Conservation (phyloP, 495 filamentous ascomycete species). For the Cudoniella acicularis region DNA sequence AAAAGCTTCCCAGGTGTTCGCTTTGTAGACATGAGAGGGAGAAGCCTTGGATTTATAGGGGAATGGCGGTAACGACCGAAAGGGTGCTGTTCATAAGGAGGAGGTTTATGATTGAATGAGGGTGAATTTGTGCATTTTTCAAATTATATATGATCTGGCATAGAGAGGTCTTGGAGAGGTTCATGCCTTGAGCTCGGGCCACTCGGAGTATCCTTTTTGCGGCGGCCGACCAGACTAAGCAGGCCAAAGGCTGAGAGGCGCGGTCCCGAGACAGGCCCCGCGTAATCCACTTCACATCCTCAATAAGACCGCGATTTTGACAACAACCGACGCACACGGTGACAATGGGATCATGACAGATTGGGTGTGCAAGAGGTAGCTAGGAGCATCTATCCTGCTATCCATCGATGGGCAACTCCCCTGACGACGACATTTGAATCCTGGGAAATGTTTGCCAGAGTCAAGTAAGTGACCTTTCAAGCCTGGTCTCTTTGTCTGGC, state of each 20-base stretch:
- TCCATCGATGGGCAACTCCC: conserved; percentile 15
- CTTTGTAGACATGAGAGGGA: neutral
- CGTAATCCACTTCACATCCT: conserved; percentile 7
- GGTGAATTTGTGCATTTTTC: neutral
- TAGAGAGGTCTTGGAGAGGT: no score
- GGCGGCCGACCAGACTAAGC: neutral
- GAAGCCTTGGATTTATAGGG: neutral
- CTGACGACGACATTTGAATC: conserved; percentile 17
- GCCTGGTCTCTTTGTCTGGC: neutral
- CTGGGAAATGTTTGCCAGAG: conserved; percentile 34
- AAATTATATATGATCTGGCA: no score
- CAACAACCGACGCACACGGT: neutral
- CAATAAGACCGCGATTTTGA: neutral
- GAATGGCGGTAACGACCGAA: neutral
- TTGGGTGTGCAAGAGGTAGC: neutral
- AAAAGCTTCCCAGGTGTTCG: neutral
- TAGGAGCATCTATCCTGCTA: neutral
- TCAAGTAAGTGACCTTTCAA: conserved; percentile 29
- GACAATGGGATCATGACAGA: neutral
- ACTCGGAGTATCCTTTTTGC: no score
- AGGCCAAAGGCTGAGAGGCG: neutral
- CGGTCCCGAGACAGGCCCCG: conserved; percentile 6
- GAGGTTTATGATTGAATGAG: neutral
- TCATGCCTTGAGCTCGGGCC: no score
- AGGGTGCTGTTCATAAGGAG: neutral